Evolutionary conservation across 2,329 filamentous ascomycete species (phyloP).

Genomic region (Diaporthe citrichinensis): DNA sequence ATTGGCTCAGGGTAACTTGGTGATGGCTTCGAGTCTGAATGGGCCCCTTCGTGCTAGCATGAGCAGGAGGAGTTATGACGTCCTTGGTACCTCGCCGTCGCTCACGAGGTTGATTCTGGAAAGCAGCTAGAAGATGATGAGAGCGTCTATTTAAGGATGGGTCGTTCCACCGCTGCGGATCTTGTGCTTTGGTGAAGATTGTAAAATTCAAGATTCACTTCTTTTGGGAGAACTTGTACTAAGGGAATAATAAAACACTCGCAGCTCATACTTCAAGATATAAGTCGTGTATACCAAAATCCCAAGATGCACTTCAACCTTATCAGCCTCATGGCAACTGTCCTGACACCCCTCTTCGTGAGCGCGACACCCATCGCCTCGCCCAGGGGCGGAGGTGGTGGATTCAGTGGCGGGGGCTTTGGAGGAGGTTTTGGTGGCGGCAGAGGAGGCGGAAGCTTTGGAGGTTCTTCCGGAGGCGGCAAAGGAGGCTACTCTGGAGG

Average conservation of each 20-base stretch:
- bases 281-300: neutral
- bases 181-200: neutral
- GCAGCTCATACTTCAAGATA: neutral
- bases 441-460: slow-evolving; percentile 4
- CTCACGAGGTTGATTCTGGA: neutral
- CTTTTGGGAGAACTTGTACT: neutral
- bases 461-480: neutral
- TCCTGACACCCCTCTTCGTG: neutral
- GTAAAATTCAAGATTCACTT: neutral
- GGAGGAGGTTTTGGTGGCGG: neutral
- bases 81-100: neutral
- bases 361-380: neutral
- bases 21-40: slow-evolving; percentile 1
- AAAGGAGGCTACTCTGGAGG: neutral
- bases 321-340: neutral
- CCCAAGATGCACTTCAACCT: neutral
- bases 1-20: neutral
- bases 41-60: neutral
- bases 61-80: neutral
- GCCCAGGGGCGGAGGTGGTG: neutral
- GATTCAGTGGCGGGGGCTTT: neutral
- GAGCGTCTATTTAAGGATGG: neutral
- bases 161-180: neutral
- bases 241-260: neutral
- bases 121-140: neutral